Evolutionary conservation across 78 protist genomes (phyloP).

Genomic region (slime mould (Dictyostelium discoideum)): DNA sequence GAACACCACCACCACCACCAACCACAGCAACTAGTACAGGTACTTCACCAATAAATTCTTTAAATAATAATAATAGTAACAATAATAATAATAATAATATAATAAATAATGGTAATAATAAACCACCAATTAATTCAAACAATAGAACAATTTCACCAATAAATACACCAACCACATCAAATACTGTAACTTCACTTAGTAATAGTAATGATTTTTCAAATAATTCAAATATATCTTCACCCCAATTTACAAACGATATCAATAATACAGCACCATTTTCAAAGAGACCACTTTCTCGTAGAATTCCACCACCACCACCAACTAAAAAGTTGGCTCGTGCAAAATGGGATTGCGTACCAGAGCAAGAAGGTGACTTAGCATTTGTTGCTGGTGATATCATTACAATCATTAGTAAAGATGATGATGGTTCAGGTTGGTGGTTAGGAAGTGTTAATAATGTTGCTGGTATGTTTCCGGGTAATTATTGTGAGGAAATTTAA

Average conservation of each 20-base stretch:
- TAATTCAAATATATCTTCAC: background rate
- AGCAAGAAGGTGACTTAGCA: conserved; percentile 60
- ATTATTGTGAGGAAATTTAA: background rate
- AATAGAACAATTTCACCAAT: conserved; percentile 10
- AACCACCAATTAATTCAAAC: background rate
- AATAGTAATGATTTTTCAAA: background rate
- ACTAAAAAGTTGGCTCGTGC: conserved; percentile 36
- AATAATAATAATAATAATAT: background rate
- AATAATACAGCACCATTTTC: background rate
- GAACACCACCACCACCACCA: conserved; percentile 49
- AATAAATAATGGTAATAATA: background rate
- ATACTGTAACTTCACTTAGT: background rate
- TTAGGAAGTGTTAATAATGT: conserved; percentile 24
- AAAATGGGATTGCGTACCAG: conserved; percentile 61
- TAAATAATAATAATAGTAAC: background rate
- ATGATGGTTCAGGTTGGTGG: conserved; percentile 78
- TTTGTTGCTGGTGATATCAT: conserved; percentile 53
- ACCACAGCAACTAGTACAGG: background rate
- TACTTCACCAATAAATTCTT: background rate
- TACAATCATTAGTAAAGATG: conserved; percentile 51
- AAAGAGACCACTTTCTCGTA: conserved; percentile 45
- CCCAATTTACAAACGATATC: background rate
- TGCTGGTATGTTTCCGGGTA: conserved; percentile 53
- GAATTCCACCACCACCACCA: conserved; percentile 78
- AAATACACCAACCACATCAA: background rate